Base-by-base conservation (phyloP, 164 flowering plant species). In the Liquidambar formosana region DNA sequence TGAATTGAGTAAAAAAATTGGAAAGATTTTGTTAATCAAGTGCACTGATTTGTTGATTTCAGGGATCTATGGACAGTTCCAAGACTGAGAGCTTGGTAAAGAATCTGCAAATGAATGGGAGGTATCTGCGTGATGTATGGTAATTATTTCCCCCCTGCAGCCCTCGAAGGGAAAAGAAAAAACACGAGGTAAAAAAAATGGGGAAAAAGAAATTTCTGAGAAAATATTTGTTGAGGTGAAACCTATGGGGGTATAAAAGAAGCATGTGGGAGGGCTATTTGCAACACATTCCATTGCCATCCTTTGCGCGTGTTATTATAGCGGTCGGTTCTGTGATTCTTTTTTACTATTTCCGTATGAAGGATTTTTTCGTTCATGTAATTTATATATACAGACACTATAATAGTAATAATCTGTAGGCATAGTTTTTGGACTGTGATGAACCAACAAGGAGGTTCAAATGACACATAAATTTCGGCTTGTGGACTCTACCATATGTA, bases 91-190 rank as follows among this genome's bases (percentile, higher is more conserved):
- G 82, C 80, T 43, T 89, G 78, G 97, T 94, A 74, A 94, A 94
- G 83, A 92, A 85, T 70, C 83, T 94, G 76, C 98, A 94, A 77
- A 92, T 79, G 85, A 89, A 63, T 13, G 97, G 97, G 47, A 86
- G 97, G 75, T 94, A 94, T 80, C 84, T 90, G 52, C 93, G 98
- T 73, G 98, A 94, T 64, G 97, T 92, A 5, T 94, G 98, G 98
- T 94, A 69, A 92, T 68, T 26, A 57, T 26, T 28, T 46, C 45
- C 28, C 54, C 51, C 61, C 41, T 13, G 8, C 27, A 18, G 52
- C 41, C 41, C 41, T 33, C 41, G 6, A 33, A 33, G 33, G 44
- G 46, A 22, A 57, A 57, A 10, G 6, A 19, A 54, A 54, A 28
- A 15, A 3, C n/a, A n/a, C n/a, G n/a, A n/a, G n/a, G n/a, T n/a